Evolutionary conservation across 306 rosid genomes (phyloP), one percentile per base, ranked within the genome.

Genomic region (Malus sylvestris): DNA sequence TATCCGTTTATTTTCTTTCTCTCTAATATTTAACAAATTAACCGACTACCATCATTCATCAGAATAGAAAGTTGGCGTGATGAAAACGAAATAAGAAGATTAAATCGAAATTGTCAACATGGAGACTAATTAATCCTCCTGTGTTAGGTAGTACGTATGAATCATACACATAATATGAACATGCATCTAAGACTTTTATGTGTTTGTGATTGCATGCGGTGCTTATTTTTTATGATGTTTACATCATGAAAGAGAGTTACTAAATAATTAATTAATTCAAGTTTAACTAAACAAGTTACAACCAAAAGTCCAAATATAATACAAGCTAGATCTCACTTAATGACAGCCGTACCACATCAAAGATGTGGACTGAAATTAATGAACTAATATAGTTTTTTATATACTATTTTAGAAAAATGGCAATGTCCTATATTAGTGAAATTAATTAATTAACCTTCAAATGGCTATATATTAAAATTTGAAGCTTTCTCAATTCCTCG

Each of bases 351-450:
- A 61, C 35, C 30, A 27, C 38, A 14, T 27, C 67, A 61, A 82
- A 95, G 83, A 84, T 95, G 14, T 87, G 83, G 11, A 96, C 98
- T 0, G 93, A 86, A 25, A 95, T 33, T 33, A 33, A 33, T 33
- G 6, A 33, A 33, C 38, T 33, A 35, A 8, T 35, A 35, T 35
- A 35, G 2, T 6, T 35, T 35, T 35, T 1, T 77, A 35, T 35
- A 35, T 35, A 35, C 6, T 35, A 35, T 35, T 35, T 35, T 6
- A 35, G 40, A 35, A 6, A 35, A 35, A 35, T 35, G 40, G 40
- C 40, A 35, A 35, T 35, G 40, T 35, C 40, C 40, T 35, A 35
- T 6, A 6, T 35, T 35, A 35, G 40, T 35, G 40, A 35, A 35
- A 35, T 35, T 35, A 35, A 35, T 35, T 35, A 35, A 35, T 35